Base-by-base conservation (phyloP, 2,329 filamentous ascomycete genomes). In the Mariannaea elegans region DNA sequence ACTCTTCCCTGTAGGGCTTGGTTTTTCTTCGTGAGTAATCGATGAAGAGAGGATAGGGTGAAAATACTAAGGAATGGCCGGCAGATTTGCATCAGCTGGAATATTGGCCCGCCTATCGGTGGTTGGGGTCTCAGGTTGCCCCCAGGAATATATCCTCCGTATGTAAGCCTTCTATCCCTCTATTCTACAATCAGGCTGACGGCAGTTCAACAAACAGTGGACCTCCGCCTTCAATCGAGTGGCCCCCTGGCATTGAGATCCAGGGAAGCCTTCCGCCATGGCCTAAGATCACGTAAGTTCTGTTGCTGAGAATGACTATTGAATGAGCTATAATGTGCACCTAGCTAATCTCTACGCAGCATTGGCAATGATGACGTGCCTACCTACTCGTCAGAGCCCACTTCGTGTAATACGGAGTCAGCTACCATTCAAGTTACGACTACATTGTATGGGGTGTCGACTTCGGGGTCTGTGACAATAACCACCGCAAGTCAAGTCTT, bases 211-310 rank as follows among this genome's bases (percentile, higher is more conserved):
- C 27, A 2, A 16, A 46, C 24, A 61, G 59, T 32, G 59, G 59
- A 34, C 59, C 59, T 6, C 58, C 58, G 12, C 10, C 59, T 29
- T 34, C 32, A 12, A 14, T 49, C n/a, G 38, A 49, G 19, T 49
- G 45, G 24, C 59, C 59, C 2, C 41, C 59, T 13, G 48, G 59
- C 4, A 36, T 61, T 19, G 52, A 19, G 10, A 57, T 61, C 23
- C 31, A 57, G 5, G 59, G 59, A 29, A 54, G 31, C 21, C 59
- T 61, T 21, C 59, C 59, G 4, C 59, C 59, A 21, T 61, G 59
- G 59, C 59, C 59, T 24, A 55, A 41, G 39, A 23, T 58, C 50
- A 62, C 59, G 59, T 62, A 51, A 56, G 58, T 52, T 14, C 14
- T 2, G 14, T 5, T 27, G 16, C 10, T 4, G 29, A 19, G 13